Percentiles rank a stretch among this genome's conserved stretches.
Conservation (phyloP, 1,284 basidiomycete genomes). For the Ustilago bromivora region DNA sequence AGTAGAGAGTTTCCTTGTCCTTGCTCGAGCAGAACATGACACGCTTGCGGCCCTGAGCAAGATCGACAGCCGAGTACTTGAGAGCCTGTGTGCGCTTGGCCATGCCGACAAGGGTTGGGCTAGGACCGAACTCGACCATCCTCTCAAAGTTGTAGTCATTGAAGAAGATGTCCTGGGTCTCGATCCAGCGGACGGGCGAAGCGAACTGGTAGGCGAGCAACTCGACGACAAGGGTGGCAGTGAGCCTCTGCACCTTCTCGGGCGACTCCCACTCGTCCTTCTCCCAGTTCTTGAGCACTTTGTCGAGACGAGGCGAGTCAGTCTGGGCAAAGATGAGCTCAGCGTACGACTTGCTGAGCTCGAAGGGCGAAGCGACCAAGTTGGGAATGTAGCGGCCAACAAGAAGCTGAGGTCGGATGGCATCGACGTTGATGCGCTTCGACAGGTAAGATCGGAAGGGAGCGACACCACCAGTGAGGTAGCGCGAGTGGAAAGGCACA, state of each 20-base stretch:
- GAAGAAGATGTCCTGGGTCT: slow-evolving; percentile 96
- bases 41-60: slow-evolving; percentile 83
- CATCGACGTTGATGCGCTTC: slow-evolving; percentile 90
- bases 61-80: slow-evolving; percentile 91
- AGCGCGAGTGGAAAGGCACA: slow-evolving; percentile 98
- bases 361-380: slow-evolving; percentile 93
- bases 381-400: slow-evolving; percentile 86
- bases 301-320: slow-evolving; percentile 88
- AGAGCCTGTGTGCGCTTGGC: slow-evolving; percentile 93
- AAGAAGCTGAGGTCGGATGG: slow-evolving; percentile 81
- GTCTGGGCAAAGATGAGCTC: slow-evolving; percentile 78
- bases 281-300: slow-evolving; percentile 92
- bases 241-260: slow-evolving; percentile 88
- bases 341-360: slow-evolving; percentile 87
- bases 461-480: slow-evolving; percentile 94
- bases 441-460: slow-evolving; percentile 94
- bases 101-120: slow-evolving; percentile 96
- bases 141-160: slow-evolving; percentile 88
- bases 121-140: slow-evolving; percentile 94
- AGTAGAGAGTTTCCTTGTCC: slow-evolving; percentile 96
- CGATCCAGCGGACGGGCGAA: slow-evolving; percentile 88
- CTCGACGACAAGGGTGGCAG: slow-evolving; percentile 95
- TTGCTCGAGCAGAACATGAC: slow-evolving; percentile 92
- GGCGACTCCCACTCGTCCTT: slow-evolving; percentile 85
- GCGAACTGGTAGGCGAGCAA: slow-evolving; percentile 93